These are phyloP conservation scores for Calonectria henricotiae DNA, from an alignment of 2,329 filamentous ascomycete species.

Conservation along the genomic window DNA sequence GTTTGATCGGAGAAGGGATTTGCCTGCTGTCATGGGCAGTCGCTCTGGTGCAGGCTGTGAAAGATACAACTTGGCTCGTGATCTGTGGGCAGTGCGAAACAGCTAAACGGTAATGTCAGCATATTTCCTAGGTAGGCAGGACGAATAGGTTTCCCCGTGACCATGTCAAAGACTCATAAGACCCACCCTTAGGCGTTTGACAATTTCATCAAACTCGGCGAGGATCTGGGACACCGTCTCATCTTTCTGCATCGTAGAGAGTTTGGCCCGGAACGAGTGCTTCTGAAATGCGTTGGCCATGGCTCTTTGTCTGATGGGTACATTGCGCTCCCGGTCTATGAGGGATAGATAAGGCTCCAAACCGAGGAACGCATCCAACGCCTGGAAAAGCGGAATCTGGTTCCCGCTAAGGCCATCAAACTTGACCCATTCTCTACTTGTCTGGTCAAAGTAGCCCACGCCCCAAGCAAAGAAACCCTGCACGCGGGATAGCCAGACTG, in stretches of 20 bases:
- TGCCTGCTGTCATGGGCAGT: conserved; percentile 1
- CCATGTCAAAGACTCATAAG: background rate
- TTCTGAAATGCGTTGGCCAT: background rate
- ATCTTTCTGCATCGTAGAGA: background rate
- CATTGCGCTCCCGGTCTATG: background rate
- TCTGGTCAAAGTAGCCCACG: background rate
- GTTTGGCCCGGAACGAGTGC: background rate
- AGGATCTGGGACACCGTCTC: background rate
- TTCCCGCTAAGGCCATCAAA: conserved; percentile 1
- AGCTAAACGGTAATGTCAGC: background rate
- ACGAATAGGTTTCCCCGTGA: background rate
- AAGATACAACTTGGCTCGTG: background rate
- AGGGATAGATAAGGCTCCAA: background rate
- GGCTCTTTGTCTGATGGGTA: background rate
- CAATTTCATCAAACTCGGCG: background rate
- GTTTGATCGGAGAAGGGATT: background rate
- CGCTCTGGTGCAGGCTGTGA: conserved; percentile 9
- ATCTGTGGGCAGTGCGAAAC: background rate
- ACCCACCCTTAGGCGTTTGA: background rate
- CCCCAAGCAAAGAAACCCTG: conserved; percentile 9
- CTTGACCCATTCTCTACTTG: background rate
- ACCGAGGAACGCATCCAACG: background rate
- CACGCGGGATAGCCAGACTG: background rate
- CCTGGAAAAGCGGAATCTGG: background rate
- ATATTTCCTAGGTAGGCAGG: background rate